Conservation (phyloP, 2,329 filamentous ascomycete genomes). For the Diaporthe eres region DNA sequence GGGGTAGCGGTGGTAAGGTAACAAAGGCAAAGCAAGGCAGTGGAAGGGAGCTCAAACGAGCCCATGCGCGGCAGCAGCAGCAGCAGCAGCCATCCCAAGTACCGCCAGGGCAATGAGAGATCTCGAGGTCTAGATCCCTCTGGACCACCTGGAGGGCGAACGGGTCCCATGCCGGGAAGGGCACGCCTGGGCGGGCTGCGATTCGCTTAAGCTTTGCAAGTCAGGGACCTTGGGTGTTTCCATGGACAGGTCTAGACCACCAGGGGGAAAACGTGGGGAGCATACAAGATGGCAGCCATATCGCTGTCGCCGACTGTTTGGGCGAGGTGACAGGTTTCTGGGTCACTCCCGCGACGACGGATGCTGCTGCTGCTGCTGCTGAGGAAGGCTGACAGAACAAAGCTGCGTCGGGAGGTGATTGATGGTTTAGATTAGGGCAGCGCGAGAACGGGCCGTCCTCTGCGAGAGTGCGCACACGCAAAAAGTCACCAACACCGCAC, state of each 20-base stretch:
- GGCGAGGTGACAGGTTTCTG: conserved; percentile 11
- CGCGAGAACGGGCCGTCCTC: not conserved
- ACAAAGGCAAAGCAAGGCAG: not conserved
- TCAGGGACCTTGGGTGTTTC: conserved; percentile 36
- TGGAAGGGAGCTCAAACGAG: conserved; percentile 3
- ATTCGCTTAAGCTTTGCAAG: conserved; percentile 37
- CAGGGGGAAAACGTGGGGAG: conserved; percentile 33
- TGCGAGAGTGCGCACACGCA: not conserved
- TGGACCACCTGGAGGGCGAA: conserved; percentile 30
- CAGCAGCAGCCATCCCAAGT: conserved; percentile 7
- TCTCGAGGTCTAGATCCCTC: conserved; percentile 34
- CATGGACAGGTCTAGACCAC: conserved; percentile 36
- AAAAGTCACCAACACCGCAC: not conserved
- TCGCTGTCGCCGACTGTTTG: conserved; percentile 13
- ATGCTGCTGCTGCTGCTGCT: not conserved
- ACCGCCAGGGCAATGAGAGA: conserved; percentile 16
- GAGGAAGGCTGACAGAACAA: not conserved
- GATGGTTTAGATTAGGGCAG: not conserved
- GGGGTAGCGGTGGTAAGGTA: not conserved
- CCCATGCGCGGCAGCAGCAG: not conserved
- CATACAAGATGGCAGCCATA: conserved; percentile 28
- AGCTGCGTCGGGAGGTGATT: not conserved
- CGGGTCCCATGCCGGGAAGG: conserved; percentile 29
- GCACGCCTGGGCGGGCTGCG: conserved; percentile 26
- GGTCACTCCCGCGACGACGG: not conserved